Conservation (phyloP, 768 basidiomycete genomes). For the Mrakia frigida region DNA sequence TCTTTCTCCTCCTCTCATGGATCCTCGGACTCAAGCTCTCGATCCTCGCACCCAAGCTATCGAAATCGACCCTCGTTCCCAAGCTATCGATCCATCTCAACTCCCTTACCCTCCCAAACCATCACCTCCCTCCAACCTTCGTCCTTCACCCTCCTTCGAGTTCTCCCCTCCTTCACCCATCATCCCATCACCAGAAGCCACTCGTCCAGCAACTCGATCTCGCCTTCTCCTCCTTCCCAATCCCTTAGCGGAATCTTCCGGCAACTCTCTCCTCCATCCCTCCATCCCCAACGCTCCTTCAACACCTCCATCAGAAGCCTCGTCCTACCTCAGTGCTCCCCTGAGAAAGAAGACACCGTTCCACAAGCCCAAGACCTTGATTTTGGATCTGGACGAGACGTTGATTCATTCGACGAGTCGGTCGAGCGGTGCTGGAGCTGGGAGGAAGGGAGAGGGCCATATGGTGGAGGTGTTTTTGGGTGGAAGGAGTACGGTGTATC, state of each 20-base stretch:
- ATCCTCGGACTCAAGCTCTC: not conserved
- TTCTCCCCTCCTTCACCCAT: constrained; percentile 3
- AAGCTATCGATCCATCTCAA: not conserved
- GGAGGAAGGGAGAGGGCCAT: constrained; percentile 62
- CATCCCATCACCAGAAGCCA: too few relatives aligned
- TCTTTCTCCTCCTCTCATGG: not conserved
- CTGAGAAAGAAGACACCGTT: constrained; percentile 53
- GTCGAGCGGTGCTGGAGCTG: constrained; percentile 46
- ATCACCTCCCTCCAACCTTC: not conserved
- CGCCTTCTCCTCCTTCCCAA: constrained; percentile 13
- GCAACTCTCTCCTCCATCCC: constrained; percentile 8
- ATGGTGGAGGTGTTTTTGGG: constrained; percentile 89
- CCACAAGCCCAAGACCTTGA: constrained; percentile 83
- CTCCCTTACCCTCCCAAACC: not conserved
- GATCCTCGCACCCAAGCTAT: constrained; percentile 7
- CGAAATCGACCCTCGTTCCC: not conserved
- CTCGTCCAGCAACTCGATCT: not conserved
- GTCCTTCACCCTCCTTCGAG: not conserved
- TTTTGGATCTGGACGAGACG: constrained; percentile 96
- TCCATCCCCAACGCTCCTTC: not conserved
- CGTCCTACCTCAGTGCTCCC: not conserved
- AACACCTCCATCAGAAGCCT: not conserved
- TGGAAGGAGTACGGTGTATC: constrained; percentile 84
- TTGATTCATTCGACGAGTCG: constrained; percentile 95
- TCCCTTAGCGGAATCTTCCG: constrained; percentile 7